Conservation (phyloP, 2,329 filamentous ascomycete genomes). For the Alternaria sp. region DNA sequence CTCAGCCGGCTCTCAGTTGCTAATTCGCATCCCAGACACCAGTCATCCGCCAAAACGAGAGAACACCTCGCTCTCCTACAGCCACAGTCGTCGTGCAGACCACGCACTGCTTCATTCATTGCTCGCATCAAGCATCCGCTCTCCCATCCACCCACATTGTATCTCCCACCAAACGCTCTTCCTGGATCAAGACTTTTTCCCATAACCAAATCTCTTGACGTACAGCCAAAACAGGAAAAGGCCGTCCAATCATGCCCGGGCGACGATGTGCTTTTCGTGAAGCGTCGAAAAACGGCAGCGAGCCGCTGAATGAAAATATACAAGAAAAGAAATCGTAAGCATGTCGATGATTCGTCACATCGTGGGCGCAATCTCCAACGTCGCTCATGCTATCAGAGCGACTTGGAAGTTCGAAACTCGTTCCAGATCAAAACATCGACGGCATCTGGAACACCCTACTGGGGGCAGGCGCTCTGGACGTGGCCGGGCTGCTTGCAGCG, state of each 20-base stretch:
- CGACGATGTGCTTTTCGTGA: conserved; percentile 48
- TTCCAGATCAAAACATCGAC: conserved; percentile 42
- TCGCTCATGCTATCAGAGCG: conserved; percentile 24
- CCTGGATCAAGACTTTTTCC: conserved; percentile 43
- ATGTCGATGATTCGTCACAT: conserved; percentile 41
- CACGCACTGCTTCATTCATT: conserved; percentile 40
- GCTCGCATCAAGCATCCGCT: conserved; percentile 42
- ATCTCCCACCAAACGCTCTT: conserved; percentile 43
- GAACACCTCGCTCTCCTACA: conserved; percentile 30
- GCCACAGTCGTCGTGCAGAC: conserved; percentile 33
- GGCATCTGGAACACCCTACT: conserved; percentile 58
- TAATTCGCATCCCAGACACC: conserved; percentile 7
- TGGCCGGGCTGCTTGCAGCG: conserved; percentile 89
- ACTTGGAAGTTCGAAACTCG: conserved; percentile 34
- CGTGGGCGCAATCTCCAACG: conserved; percentile 35
- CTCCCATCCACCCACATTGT: conserved; percentile 40
- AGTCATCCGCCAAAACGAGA: conserved; percentile 24
- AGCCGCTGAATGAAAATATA: conserved; percentile 50
- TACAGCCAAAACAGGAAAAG: conserved; percentile 41
- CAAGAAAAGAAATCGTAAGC: conserved; percentile 48
- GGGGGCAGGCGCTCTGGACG: conserved; percentile 92
- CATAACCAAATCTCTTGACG: conserved; percentile 44
- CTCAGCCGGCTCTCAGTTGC: conserved; percentile 12
- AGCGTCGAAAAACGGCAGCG: conserved; percentile 46
- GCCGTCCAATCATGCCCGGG: conserved; percentile 47